These are phyloP conservation scores for Lepidium sativum DNA, from an alignment of 345 rosid genomes.

Conservation along the genomic window DNA sequence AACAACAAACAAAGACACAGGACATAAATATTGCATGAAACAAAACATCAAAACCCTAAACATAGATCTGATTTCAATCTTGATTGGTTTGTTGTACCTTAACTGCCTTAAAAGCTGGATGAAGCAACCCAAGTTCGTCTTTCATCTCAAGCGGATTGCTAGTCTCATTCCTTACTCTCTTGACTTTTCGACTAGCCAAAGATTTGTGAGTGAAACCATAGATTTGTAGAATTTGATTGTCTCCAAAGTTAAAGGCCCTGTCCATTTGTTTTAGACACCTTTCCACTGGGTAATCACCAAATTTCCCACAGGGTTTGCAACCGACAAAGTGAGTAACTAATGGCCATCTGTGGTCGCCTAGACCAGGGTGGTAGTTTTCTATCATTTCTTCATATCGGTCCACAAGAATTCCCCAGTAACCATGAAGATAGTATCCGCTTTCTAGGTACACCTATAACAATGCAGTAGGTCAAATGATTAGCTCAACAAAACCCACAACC, in stretches of 20 bases:
- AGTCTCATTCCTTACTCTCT: conserved; percentile 44
- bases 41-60: conserved; percentile 9
- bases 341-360: conserved; percentile 77
- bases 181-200: conserved; percentile 43
- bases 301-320: conserved; percentile 72
- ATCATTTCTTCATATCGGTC: conserved; percentile 68
- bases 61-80: conserved; percentile 4
- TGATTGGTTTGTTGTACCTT: conserved; percentile 31
- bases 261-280: conserved; percentile 77
- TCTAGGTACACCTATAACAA: conserved; percentile 44
- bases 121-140: conserved; percentile 41
- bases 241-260: conserved; percentile 69
- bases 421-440: conserved; percentile 62
- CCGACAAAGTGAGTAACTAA: conserved; percentile 84
- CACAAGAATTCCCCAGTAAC: conserved; percentile 64
- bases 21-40: conserved; percentile 2
- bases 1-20: conserved; percentile 24
- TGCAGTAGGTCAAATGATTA: neutral
- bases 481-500: neutral
- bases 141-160: conserved; percentile 37
- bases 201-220: conserved; percentile 58
- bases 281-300: conserved; percentile 58
- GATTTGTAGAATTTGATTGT: conserved; percentile 60
- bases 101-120: conserved; percentile 35
- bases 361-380: conserved; percentile 50